phyloP scores from a whole-genome alignment of 148 eudicot genomes.

The Agrostemma githago region DNA sequence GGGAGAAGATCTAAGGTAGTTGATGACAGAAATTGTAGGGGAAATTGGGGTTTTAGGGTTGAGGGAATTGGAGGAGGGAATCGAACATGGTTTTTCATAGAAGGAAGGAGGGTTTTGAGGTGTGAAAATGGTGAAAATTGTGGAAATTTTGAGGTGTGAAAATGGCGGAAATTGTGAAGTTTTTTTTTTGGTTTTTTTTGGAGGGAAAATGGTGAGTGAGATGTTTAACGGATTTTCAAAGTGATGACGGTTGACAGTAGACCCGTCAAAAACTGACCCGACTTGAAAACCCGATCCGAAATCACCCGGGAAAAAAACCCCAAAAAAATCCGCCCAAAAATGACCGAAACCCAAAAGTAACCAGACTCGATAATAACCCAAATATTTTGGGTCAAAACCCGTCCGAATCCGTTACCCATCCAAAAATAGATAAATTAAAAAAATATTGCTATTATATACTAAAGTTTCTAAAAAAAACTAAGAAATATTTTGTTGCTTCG shows the following conservation, averaged over 20 bases:
- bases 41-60: slow-evolving; percentile 8
- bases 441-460: too few species aligned
- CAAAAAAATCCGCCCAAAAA: too few species aligned
- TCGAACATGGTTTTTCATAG: slow-evolving; percentile 36
- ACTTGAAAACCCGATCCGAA: too few species aligned
- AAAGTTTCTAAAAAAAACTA: too few species aligned
- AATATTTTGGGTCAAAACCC: too few species aligned
- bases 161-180: background rate
- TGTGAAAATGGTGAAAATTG: background rate
- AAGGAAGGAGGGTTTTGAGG: background rate
- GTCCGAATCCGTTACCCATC: too few species aligned
- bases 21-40: background rate
- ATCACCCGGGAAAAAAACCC: too few species aligned
- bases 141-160: background rate
- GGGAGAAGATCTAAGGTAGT: slow-evolving; percentile 31
- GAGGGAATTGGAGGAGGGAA: slow-evolving; percentile 16
- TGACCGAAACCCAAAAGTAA: too few species aligned
- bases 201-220: background rate
- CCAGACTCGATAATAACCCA: too few species aligned
- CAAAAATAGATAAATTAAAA: too few species aligned
- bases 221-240: slow-evolving; percentile 1
- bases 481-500: too few species aligned
- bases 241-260: background rate
- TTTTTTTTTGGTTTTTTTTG: background rate
- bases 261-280: too few species aligned